Percentiles rank a stretch among this genome's conserved stretches.
Conservation (phyloP, 176 grass and related monocot genomes). For the Eleusine coracana region DNA sequence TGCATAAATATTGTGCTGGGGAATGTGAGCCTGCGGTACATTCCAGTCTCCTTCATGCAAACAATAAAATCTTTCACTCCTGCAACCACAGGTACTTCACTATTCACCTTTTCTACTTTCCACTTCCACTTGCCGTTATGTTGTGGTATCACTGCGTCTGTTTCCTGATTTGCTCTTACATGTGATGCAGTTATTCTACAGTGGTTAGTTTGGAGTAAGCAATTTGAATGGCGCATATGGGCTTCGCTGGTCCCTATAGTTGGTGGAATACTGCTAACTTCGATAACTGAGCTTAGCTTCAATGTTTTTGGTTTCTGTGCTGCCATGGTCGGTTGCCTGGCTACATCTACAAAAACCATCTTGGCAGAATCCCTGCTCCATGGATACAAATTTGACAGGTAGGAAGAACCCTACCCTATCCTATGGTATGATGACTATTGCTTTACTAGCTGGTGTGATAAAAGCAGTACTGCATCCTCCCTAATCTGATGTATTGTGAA, state of each 20-base stretch:
- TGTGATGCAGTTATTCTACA: constrained; percentile 82
- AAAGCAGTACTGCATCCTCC: neutral
- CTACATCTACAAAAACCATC: constrained; percentile 97
- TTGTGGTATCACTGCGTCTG: neutral
- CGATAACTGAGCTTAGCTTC: constrained; percentile 96
- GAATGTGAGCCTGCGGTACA: constrained; percentile 93
- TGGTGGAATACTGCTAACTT: constrained; percentile 90
- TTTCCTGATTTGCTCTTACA: neutral
- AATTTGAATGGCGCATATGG: constrained; percentile 96
- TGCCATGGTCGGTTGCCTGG: constrained; percentile 88
- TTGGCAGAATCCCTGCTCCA: constrained; percentile 95
- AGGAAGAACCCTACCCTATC: neutral
- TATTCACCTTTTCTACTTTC: neutral
- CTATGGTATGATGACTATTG: constrained; percentile 2
- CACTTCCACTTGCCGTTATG: neutral
- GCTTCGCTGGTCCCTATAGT: constrained; percentile 89
- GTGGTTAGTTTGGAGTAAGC: constrained; percentile 92
- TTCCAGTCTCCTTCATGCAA: constrained; percentile 98
- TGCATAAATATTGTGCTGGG: constrained; percentile 98
- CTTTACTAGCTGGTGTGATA: constrained; percentile 25
- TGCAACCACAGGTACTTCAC: constrained; percentile 79
- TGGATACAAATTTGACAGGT: constrained; percentile 99
- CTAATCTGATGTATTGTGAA: neutral
- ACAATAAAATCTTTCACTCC: constrained; percentile 99
- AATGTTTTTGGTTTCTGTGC: constrained; percentile 95